These are phyloP conservation scores for Lactifluus subvellereus DNA, from an alignment of 768 basidiomycete genomes.

Conservation along the genomic window DNA sequence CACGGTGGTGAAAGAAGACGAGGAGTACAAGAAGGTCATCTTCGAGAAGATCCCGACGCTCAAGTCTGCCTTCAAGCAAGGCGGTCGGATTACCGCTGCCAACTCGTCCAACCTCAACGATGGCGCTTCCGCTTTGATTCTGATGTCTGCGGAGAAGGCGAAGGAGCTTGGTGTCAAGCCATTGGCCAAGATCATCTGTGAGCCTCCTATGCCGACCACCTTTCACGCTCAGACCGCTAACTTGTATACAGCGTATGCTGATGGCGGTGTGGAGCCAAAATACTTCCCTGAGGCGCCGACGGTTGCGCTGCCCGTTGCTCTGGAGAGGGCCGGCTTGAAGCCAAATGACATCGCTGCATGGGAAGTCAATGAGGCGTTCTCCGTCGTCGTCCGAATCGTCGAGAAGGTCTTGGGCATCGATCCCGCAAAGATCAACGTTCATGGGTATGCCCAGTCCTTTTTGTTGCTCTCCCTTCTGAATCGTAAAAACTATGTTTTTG, in stretches of 20 bases:
- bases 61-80: conserved; percentile 83
- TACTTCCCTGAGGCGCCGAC: conserved; percentile 97
- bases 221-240: conserved; percentile 3
- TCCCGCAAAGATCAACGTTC: conserved; percentile 82
- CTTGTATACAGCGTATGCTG: conserved; percentile 72
- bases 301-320: conserved; percentile 80
- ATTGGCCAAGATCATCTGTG: conserved; percentile 91
- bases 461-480: conserved; percentile 6
- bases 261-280: conserved; percentile 93
- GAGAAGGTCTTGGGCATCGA: conserved; percentile 85
- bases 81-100: conserved; percentile 90
- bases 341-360: conserved; percentile 83
- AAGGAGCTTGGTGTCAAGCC: conserved; percentile 87
- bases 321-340: conserved; percentile 80
- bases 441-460: conserved; percentile 53
- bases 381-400: conserved; percentile 84
- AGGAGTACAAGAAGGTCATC: conserved; percentile 96
- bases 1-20: conserved; percentile 85
- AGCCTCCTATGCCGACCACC: conserved; percentile 31
- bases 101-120: conserved; percentile 95
- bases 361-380: conserved; percentile 98
- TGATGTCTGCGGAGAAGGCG: conserved; percentile 92
- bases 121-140: conserved; percentile 90
- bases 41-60: conserved; percentile 90
- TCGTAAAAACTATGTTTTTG: not conserved